These are phyloP conservation scores for Pestalotiopsis sp. DNA, from an alignment of 2,329 filamentous ascomycete species.

Conservation along the genomic window DNA sequence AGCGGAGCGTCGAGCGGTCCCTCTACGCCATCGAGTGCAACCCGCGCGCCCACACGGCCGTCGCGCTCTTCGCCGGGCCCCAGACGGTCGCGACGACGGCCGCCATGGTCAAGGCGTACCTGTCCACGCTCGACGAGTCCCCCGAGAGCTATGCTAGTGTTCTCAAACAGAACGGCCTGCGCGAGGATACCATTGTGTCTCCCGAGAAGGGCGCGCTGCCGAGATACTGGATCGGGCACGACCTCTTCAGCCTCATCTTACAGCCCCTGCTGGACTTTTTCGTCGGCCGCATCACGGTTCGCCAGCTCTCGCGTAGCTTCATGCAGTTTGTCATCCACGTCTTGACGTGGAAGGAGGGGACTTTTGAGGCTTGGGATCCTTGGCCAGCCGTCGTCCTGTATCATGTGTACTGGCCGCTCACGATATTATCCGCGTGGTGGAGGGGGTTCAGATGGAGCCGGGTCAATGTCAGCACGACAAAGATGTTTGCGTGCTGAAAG, in stretches of 20 bases:
- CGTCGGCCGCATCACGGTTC: conserved; percentile 21
- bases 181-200: conserved; percentile 6
- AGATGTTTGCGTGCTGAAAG: conserved; percentile 23
- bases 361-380: conserved; percentile 57
- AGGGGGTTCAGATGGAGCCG: conserved; percentile 60
- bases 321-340: conserved; percentile 39
- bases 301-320: conserved; percentile 24
- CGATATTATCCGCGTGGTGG: conserved; percentile 49
- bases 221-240: conserved; percentile 70
- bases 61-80: conserved; percentile 54
- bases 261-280: conserved; percentile 42
- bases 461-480: conserved; percentile 69
- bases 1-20: conserved; percentile 34
- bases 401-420: conserved; percentile 57
- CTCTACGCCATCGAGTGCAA: conserved; percentile 75
- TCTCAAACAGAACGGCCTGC: neutral
- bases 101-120: conserved; percentile 54
- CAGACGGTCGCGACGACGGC: conserved; percentile 40
- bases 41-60: conserved; percentile 69
- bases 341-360: conserved; percentile 56
- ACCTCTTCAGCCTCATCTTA: conserved; percentile 56
- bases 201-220: conserved; percentile 25
- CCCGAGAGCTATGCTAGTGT: neutral
- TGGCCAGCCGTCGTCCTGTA: conserved; percentile 59
- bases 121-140: conserved; percentile 41